Base-by-base conservation (phyloP, 2,329 filamentous ascomycete genomes). In the Claviceps spartinae region DNA sequence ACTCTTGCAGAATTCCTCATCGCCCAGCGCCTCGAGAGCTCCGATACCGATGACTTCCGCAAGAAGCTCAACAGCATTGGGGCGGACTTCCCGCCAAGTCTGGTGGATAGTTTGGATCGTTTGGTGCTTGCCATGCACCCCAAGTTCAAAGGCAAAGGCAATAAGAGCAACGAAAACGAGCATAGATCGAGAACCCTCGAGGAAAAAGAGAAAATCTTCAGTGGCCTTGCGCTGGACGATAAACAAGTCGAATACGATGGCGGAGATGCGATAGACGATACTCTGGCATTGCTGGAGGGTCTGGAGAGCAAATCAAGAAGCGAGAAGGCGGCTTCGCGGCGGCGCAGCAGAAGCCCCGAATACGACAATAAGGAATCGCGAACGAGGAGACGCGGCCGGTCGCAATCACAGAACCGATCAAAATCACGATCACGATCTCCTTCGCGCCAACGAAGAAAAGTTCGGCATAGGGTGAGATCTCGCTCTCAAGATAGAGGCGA, bases 1-100 rank as follows among this genome's bases (percentile, higher is more conserved):
- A 95, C 88, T 5, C 81, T 98, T 26, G 90, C 93, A 60, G 93
- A 98, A 69, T 98, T 95, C 65, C 82, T 98, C 62, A 95, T 98
- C 63, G 86, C 86, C 55, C 86, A 95, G 65, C 88, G 95, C 61
- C 70, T 85, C 65, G 80, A 90, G 76, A 86, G 82, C 71, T 76
- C 74, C 49, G 78, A 77, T 30, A 74, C 87, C 52, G 68, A 76
- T 50, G 82, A 86, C 30, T 98, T 97, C 72, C 86, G 86, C 70
- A 72, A 74, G 58, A 81, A 81, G 63, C 76, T 97, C 58, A 79
- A 83, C 58, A 79, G 76, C 34, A 82, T 94, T 68, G 87, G 86
- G 52, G 87, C 85, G 56, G 89, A 79, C 26, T 94, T 96, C 58
- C 88, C 90, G 0, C 77, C 81, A 52, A 95, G 87, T 70, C 72